Conservation (phyloP, 345 rosid species). For the Rhizophora apiculata region DNA sequence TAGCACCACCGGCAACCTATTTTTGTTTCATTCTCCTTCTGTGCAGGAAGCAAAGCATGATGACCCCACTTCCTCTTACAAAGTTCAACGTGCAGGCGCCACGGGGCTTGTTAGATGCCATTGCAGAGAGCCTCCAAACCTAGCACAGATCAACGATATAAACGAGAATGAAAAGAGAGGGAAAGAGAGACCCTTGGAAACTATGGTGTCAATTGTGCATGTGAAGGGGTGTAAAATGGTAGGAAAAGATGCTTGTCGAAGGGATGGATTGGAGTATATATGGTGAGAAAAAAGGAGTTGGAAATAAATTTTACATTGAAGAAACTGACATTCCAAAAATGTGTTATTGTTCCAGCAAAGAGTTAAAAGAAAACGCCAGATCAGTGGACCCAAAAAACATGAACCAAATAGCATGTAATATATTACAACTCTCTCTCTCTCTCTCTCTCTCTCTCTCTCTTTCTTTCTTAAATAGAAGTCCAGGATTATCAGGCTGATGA, state of each 20-base stretch:
- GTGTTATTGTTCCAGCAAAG: slow-evolving; percentile 20
- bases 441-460: neutral
- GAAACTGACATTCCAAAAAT: slow-evolving; percentile 36
- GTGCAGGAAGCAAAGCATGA: neutral
- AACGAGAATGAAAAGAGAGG: slow-evolving; percentile 9
- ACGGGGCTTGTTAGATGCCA: slow-evolving; percentile 14
- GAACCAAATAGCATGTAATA: neutral
- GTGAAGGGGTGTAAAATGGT: slow-evolving; percentile 19
- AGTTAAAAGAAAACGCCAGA: slow-evolving; percentile 11
- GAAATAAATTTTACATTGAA: slow-evolving; percentile 22
- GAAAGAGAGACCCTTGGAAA: neutral
- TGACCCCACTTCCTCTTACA: neutral
- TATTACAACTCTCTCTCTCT: neutral
- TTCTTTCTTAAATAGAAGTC: neutral
- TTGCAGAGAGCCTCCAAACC: neutral
- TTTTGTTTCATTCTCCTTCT: slow-evolving; percentile 1
- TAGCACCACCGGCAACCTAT: slow-evolving; percentile 33
- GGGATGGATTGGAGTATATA: slow-evolving; percentile 17
- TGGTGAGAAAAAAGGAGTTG: slow-evolving; percentile 11
- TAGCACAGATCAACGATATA: neutral
- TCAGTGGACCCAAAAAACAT: slow-evolving; percentile 11
- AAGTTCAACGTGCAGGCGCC: neutral
- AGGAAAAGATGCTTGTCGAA: slow-evolving; percentile 6
- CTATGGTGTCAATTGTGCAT: neutral
- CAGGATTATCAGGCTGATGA: slow-evolving; percentile 8